Conservation (phyloP, 306 rosid species). For the Rosa multiflora region DNA sequence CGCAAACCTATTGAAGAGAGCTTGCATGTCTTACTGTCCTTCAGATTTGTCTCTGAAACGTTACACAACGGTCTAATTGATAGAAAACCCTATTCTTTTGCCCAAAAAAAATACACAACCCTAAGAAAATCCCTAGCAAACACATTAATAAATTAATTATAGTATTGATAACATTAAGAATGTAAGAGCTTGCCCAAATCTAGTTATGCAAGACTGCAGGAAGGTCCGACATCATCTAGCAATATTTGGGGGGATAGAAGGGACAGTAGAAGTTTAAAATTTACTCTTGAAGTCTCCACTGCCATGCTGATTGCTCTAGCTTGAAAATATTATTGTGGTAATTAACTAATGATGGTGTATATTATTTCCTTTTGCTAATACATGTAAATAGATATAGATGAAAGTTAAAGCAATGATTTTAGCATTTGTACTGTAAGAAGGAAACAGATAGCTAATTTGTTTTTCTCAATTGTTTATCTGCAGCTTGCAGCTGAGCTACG, state of each 20-base stretch:
- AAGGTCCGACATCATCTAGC: no score
- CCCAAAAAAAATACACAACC: not conserved
- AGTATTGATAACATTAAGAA: no score
- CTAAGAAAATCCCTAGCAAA: no score
- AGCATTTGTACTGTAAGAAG: not conserved
- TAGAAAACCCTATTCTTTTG: not conserved
- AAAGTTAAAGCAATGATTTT: not conserved
- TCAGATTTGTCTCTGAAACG: no score
- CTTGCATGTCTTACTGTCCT: not conserved
- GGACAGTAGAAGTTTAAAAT: not conserved
- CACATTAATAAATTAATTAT: no score
- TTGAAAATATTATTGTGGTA: not conserved
- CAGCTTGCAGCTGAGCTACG: constrained; percentile 96
- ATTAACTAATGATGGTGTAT: not conserved
- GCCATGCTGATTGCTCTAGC: not conserved
- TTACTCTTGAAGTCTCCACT: not conserved
- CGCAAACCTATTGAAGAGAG: not conserved
- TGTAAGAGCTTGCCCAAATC: no score
- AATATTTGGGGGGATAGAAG: not conserved
- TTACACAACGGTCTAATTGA: not conserved
- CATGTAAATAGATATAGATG: not conserved
- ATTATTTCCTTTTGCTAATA: not conserved
- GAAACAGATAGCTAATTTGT: constrained; percentile 18
- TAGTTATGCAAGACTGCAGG: no score
- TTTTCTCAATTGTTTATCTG: constrained; percentile 1